Conservation (phyloP, 1,284 basidiomycete genomes). For the Phellopilus nigrolimitatus region DNA sequence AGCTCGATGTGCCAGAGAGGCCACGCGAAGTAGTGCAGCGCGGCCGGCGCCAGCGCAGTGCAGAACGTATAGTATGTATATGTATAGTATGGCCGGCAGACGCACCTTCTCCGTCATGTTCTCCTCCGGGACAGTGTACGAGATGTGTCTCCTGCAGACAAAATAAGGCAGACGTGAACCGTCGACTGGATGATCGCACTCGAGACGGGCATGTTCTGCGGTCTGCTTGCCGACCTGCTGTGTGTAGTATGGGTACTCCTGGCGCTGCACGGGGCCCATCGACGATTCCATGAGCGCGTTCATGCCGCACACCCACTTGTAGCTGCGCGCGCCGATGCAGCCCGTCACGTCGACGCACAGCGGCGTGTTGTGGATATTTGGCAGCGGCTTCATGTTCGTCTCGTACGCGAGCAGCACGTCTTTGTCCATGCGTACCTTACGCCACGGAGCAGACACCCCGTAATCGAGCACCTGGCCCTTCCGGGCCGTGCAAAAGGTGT, state of each 20-base stretch:
- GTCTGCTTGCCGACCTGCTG: constrained; percentile 53
- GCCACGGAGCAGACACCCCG: too few species aligned
- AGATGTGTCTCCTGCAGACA: constrained; percentile 39
- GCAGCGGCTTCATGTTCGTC: too few species aligned
- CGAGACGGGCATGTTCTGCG: constrained; percentile 54
- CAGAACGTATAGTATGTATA: background rate
- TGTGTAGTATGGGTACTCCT: too few species aligned
- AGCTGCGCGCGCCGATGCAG: constrained; percentile 53
- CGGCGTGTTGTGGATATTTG: constrained; percentile 52
- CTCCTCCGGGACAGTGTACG: constrained; percentile 44
- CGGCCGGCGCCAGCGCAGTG: background rate
- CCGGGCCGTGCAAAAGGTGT: too few species aligned
- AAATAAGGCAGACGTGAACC: background rate
- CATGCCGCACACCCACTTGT: constrained; percentile 54
- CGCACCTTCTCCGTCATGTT: constrained; percentile 47
- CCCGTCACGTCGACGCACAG: constrained; percentile 49
- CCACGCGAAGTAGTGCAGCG: constrained; percentile 53
- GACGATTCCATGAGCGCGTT: constrained; percentile 45
- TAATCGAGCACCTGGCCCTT: too few species aligned
- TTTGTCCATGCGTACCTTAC: too few species aligned
- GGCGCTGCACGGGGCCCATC: too few species aligned
- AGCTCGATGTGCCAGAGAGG: constrained; percentile 48
- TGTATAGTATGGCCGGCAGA: background rate
- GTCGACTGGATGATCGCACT: constrained; percentile 45
- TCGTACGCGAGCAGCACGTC: too few species aligned